These are phyloP conservation scores for Eucalyptus fibrosa DNA, from an alignment of 345 rosid species.

Conservation along the genomic window DNA sequence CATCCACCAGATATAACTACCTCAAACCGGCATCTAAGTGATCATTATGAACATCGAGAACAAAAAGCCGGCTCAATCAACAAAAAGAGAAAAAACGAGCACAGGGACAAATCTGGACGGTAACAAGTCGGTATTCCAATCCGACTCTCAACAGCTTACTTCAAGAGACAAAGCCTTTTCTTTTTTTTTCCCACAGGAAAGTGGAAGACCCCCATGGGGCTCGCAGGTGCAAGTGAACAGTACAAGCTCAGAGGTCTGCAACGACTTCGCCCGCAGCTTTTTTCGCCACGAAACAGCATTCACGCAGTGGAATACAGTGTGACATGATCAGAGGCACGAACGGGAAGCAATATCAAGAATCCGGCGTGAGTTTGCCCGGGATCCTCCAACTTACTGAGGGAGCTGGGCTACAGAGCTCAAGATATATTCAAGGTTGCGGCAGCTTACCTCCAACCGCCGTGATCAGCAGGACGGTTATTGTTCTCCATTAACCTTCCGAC, in stretches of 20 bases:
- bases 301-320: background rate
- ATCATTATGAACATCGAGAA: background rate
- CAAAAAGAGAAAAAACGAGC: background rate
- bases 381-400: background rate
- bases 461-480: background rate
- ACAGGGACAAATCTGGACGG: background rate
- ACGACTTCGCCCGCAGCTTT: too few species aligned
- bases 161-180: background rate
- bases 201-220: background rate
- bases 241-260: background rate
- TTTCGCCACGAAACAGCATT: background rate
- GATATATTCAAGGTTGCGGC: background rate
- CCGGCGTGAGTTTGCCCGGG: background rate
- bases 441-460: background rate
- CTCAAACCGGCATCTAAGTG: background rate
- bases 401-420: background rate
- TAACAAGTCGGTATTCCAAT: background rate
- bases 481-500: background rate
- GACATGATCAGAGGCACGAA: background rate
- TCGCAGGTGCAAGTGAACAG: background rate
- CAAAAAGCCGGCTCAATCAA: background rate
- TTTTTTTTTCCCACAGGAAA: background rate
- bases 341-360: background rate
- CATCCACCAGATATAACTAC: background rate
- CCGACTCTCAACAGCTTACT: background rate